phyloP scores from a whole-genome alignment of 148 eudicot species.

The Dysphania ambrosioides region DNA sequence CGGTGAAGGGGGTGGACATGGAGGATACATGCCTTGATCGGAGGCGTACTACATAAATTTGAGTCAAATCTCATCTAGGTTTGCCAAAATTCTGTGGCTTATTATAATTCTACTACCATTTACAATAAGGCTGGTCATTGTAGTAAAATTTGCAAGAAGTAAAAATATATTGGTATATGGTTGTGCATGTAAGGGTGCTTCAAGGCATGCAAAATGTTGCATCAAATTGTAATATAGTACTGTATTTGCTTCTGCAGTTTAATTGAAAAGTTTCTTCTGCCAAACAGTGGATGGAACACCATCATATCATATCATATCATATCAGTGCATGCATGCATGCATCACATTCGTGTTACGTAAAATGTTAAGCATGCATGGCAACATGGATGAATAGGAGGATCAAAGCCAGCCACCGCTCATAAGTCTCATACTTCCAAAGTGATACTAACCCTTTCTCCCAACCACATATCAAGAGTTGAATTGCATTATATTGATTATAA shows the following conservation, averaged over 20 bases:
- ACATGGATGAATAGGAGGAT: too few species aligned
- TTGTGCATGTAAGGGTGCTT: neutral
- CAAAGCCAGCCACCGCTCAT: too few species aligned
- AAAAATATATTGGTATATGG: neutral
- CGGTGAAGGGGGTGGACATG: conserved; percentile 10
- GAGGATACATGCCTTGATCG: conserved; percentile 7
- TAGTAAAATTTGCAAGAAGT: neutral
- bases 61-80: neutral
- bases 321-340: too few species aligned
- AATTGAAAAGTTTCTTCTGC: neutral
- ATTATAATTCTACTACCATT: neutral
- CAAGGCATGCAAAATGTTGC: neutral
- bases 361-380: too few species aligned
- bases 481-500: too few species aligned
- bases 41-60: neutral
- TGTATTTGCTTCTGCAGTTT: neutral
- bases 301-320: too few species aligned
- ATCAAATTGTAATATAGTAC: neutral
- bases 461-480: too few species aligned
- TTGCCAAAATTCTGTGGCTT: neutral
- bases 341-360: too few species aligned
- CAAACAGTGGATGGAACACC: too few species aligned
- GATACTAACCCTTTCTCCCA: too few species aligned
- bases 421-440: too few species aligned
- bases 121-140: neutral